Percentiles rank a stretch among this genome's conserved stretches.
Evolutionary conservation across 345 rosid genomes (phyloP).

Genomic region (Dipteronia sinensis): DNA sequence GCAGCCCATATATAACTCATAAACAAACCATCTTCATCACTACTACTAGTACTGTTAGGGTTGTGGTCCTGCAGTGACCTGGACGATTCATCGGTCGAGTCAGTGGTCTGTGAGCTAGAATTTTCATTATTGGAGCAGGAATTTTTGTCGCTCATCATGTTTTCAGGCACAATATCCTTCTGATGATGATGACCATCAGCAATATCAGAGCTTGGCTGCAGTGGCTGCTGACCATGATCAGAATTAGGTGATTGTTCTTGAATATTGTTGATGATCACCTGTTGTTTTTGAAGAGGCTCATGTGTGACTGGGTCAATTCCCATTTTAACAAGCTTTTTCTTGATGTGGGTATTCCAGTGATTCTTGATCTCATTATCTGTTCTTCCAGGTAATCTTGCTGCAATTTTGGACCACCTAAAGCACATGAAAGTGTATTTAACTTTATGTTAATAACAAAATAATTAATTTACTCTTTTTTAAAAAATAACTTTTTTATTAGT

Average conservation of each 20-base stretch:
- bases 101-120: constrained; percentile 12
- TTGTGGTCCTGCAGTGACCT: neutral
- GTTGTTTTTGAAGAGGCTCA: constrained; percentile 31
- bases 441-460: neutral
- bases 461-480: neutral
- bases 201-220: neutral
- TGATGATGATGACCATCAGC: neutral
- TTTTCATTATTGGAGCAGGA: constrained; percentile 22
- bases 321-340: constrained; percentile 75
- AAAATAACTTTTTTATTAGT: too few species aligned
- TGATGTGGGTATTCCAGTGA: constrained; percentile 84
- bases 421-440: neutral
- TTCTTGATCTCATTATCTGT: constrained; percentile 88
- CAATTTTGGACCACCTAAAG: constrained; percentile 83
- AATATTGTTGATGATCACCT: neutral
- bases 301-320: constrained; percentile 81
- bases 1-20: constrained; percentile 32
- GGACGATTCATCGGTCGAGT: constrained; percentile 16
- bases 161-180: neutral
- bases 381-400: constrained; percentile 75
- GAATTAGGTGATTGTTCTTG: constrained; percentile 11
- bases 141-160: neutral
- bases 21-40: constrained; percentile 23
- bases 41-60: neutral
- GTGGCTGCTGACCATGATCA: neutral